Conservation (phyloP, 1,284 basidiomycete species). For the Uromyces viciae-fabae region DNA sequence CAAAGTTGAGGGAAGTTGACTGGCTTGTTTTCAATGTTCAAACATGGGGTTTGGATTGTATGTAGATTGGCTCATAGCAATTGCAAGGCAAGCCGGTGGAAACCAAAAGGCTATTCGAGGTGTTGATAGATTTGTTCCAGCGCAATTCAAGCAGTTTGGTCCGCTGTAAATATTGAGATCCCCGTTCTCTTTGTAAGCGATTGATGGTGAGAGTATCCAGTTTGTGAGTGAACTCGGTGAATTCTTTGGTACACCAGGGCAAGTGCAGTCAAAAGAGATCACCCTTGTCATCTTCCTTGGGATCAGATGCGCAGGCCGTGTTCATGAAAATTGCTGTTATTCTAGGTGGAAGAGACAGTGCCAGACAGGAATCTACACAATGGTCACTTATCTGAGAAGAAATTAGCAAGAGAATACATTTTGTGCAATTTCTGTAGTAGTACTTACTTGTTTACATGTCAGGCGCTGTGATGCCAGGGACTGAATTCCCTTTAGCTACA, state of each 20-base stretch:
- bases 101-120: background rate
- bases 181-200: background rate
- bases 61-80: constrained; percentile 6
- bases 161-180: background rate
- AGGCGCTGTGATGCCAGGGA: too few species aligned
- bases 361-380: background rate
- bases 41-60: background rate
- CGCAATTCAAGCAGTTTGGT: constrained; percentile 8
- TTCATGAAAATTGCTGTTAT: constrained; percentile 4
- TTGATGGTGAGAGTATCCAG: background rate
- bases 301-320: constrained; percentile 1
- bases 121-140: background rate
- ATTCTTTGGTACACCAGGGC: background rate
- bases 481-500: too few species aligned
- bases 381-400: background rate
- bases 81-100: background rate
- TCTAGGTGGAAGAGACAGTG: background rate
- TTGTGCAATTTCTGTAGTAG: background rate
- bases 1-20: background rate
- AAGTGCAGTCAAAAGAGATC: background rate
- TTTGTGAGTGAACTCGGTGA: background rate
- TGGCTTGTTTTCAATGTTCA: background rate
- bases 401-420: background rate
- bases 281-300: background rate
- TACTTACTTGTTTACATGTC: constrained; percentile 1